Base-by-base conservation (phyloP, 345 rosid genomes). In the Aurinia saxatilis region DNA sequence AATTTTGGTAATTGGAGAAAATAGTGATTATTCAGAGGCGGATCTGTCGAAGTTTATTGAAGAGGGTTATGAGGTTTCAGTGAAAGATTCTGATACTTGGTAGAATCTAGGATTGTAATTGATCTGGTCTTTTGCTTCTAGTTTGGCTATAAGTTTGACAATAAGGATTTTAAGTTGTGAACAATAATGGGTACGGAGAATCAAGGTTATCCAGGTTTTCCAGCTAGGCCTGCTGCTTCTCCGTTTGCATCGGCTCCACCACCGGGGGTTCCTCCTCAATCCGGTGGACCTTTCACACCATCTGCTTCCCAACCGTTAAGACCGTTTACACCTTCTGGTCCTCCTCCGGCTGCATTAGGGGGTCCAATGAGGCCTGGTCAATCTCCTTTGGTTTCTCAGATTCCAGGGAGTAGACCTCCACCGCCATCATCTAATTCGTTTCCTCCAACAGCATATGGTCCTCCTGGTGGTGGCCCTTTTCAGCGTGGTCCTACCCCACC, bases 181-280 rank as follows among this genome's bases (percentile, higher is more conserved):
- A 40, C 71, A 65, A 21, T 67, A 38, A 88, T 91, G 96, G 83
- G 80, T 65, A 78, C 83, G 49, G 87, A 88, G 57, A 84, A 88
- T 56, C 81, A 81, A 7, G 82, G 84, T 36, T 86, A 75, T 71
- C 83, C 89, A 5, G 79, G 65, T 66, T 77, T 80, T 66, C 85
- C 84, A 49, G 64, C 72, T 49, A 73, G 84, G 48, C 82, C 87
- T 65, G 50, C 82, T 2, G 14, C 78, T 16, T 50, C 85, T 7
- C 91, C 95, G 13, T 86, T 84, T 66, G 79, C 90, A 31, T 66
- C 87, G 62, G 72, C 84, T 53, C 83, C 90, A 17, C 91, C 86
- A 2, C 58, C 78, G 6, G 72, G 65, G 29, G 67, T 79, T 18
- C 90, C 85, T 4, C 85, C 85, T 62, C 79, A 80, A 27, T 69